Base-by-base conservation (phyloP, 129 eudicot species). In the Saposhnikovia divaricata region DNA sequence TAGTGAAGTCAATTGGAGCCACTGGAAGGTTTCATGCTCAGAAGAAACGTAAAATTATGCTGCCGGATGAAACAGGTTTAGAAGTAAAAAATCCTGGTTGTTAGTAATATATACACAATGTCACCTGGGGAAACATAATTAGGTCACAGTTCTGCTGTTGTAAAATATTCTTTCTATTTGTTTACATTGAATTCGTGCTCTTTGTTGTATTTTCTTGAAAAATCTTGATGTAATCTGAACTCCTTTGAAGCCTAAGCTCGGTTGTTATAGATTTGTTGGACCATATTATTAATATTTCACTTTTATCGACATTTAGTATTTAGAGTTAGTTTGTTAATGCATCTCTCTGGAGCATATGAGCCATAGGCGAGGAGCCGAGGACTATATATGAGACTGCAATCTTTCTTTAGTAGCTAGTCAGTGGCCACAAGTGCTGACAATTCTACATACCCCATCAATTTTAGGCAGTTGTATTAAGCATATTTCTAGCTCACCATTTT, bases 1-100 rank as follows among this genome's bases (percentile, higher is more conserved):
- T 11, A 51, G 75, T 66, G 48, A 81, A 74, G 65, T 71, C 74
- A 55, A 39, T 76, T 61, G 76, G 83, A 47, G 15, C 38, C 61
- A 18, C 11, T 0, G 78, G 50, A 70, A 74, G 48, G 74, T 55
- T 63, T 59, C 84, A 59, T 59, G 77, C 76, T 70, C 82, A 28
- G 45, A 86, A 82, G 79, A 86, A 82, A 72, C 77, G 44, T 50
- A 86, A 75, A 75, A 39, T 83, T 1, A 5, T 80, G 82, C 76
- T 79, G 77, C 82, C 76, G 3, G 82, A 34, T 38, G 15, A 9
- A 14, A 21, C 28, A 19, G 34, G 38, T n/a, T 25, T 74, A 11
- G 57, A 21, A 34, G 76, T 44, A 44, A 0, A 43, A 9, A 13
- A 68, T 0, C 8, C 13, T 65, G 14, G 3, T 23, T 11, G 14